Conservation (phyloP, 1,139 yeast genomes). For the Geotrichum reessii region DNA sequence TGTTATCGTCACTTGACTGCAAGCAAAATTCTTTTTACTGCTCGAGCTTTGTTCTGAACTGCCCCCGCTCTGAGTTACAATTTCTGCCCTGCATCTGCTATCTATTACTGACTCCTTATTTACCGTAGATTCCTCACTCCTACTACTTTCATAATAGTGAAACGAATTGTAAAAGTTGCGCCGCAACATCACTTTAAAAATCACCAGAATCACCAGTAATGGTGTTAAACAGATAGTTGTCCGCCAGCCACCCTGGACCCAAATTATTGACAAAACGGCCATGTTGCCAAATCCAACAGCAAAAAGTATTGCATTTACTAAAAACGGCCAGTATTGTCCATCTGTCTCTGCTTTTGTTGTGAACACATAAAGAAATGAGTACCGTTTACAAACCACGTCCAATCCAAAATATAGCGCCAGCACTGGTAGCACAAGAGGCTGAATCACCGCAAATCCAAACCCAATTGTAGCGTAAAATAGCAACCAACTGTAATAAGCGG, state of each 20-base stretch:
- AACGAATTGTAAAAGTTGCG: background rate
- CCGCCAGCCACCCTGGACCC: constrained; percentile 39
- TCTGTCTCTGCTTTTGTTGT: constrained; percentile 40
- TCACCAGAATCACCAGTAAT: constrained; percentile 29
- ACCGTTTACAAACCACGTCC: constrained; percentile 36
- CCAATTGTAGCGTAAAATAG: constrained; percentile 39
- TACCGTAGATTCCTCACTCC: background rate
- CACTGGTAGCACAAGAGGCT: constrained; percentile 38
- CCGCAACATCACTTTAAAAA: constrained; percentile 29
- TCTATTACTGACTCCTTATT: background rate
- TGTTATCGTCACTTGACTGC: background rate
- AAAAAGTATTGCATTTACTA: constrained; percentile 35
- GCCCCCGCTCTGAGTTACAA: background rate
- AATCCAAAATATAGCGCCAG: constrained; percentile 33
- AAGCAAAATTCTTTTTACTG: background rate
- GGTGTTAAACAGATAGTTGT: constrained; percentile 36
- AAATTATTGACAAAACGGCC: constrained; percentile 36
- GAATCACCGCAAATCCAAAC: constrained; percentile 38
- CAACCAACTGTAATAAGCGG: constrained; percentile 36
- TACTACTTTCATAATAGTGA: background rate
- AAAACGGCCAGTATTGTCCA: constrained; percentile 39
- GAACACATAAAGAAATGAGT: constrained; percentile 36
- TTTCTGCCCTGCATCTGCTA: background rate
- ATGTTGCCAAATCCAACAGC: constrained; percentile 37
- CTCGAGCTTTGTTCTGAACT: background rate